phyloP scores from a whole-genome alignment of 2,329 filamentous ascomycete genomes.

The Fusarium sp. region DNA sequence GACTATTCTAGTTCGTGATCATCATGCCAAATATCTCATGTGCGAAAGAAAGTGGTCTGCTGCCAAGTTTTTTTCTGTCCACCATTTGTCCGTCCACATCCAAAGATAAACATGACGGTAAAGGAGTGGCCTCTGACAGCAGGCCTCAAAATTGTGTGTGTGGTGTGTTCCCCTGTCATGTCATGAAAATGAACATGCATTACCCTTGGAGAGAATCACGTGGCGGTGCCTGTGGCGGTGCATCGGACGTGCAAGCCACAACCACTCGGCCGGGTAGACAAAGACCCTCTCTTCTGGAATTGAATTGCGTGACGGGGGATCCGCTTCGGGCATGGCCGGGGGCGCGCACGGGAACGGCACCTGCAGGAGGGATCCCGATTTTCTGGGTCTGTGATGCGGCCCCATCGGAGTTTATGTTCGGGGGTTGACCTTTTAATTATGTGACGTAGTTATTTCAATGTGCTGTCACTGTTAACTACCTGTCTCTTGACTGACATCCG shows the following conservation, averaged over 20 bases:
- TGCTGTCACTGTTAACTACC: neutral
- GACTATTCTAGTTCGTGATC: slow-evolving; percentile 15
- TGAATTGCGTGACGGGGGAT: slow-evolving; percentile 11
- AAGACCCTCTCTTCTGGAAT: neutral
- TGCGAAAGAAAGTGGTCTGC: slow-evolving; percentile 28
- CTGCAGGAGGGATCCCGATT: slow-evolving; percentile 36
- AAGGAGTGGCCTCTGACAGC: neutral
- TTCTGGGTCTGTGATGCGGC: slow-evolving; percentile 27
- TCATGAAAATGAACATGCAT: slow-evolving; percentile 28
- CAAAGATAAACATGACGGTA: neutral
- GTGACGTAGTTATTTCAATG: slow-evolving; percentile 17
- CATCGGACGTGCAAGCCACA: slow-evolving; percentile 11
- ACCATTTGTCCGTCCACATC: slow-evolving; percentile 1
- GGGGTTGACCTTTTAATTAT: neutral
- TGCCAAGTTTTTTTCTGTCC: slow-evolving; percentile 26
- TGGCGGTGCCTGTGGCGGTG: slow-evolving; percentile 39
- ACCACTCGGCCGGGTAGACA: slow-evolving; percentile 41
- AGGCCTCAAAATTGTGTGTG: slow-evolving; percentile 31
- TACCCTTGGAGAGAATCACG: slow-evolving; percentile 26
- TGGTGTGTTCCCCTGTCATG: slow-evolving; percentile 11
- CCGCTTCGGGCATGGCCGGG: slow-evolving; percentile 40
- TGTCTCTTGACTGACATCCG: neutral
- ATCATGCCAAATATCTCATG: slow-evolving; percentile 17
- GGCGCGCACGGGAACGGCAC: slow-evolving; percentile 12
- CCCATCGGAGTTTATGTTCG: slow-evolving; percentile 14